phyloP scores from a whole-genome alignment of 2,329 filamentous ascomycete species.

The Alternaria burnsii region DNA sequence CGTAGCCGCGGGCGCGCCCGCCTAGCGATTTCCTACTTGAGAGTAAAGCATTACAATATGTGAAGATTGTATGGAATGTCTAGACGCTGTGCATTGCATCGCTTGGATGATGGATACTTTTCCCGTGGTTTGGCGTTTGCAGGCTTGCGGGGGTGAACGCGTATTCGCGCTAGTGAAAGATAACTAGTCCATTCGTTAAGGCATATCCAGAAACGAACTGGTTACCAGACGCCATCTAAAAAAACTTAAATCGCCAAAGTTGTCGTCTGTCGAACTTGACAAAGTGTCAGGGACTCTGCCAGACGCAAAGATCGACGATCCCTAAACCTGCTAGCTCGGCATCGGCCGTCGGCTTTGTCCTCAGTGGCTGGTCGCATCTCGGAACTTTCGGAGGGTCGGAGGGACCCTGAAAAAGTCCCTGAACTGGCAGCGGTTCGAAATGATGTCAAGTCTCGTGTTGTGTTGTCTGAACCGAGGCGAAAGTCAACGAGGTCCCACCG shows the following conservation, averaged over 20 bases:
- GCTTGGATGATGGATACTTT: slow-evolving; percentile 2
- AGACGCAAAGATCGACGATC: background rate
- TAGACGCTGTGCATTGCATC: slow-evolving; percentile 1
- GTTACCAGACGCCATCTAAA: background rate
- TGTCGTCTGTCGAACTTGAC: background rate
- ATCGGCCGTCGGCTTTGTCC: background rate
- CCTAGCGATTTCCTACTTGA: slow-evolving; percentile 9
- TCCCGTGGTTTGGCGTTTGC: background rate
- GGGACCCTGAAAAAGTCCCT: background rate
- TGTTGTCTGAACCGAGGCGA: background rate
- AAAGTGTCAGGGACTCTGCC: background rate
- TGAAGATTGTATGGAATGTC: background rate
- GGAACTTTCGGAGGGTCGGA: background rate
- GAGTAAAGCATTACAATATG: slow-evolving; percentile 1
- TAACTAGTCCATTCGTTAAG: background rate
- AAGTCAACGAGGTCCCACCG: slow-evolving; percentile 2
- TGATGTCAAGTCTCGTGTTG: slow-evolving; percentile 8
- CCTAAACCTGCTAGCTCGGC: background rate
- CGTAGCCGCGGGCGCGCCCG: slow-evolving; percentile 7
- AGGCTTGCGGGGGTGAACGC: background rate
- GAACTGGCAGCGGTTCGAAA: background rate
- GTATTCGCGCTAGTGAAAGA: background rate
- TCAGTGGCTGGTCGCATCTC: background rate
- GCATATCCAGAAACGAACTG: background rate
- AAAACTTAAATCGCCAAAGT: background rate